Conservation (phyloP, 208 protist species). For the Leishmania tarentolae region DNA sequence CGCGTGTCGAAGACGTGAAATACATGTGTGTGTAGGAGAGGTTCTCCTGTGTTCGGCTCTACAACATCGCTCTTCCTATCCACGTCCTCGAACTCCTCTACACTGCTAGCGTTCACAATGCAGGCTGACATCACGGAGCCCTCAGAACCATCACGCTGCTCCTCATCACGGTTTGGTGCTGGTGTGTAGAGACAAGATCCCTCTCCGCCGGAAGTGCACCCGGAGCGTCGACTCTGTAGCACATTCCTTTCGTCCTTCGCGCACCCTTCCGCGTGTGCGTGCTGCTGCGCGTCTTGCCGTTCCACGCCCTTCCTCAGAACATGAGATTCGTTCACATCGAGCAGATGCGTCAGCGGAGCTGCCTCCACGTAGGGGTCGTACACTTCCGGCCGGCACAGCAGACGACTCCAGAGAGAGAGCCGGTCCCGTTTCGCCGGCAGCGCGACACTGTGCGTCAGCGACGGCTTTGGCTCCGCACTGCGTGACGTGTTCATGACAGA, state of each 20-base stretch:
- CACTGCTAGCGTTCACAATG: background rate
- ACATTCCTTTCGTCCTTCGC: background rate
- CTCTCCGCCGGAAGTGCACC: background rate
- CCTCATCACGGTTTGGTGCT: background rate
- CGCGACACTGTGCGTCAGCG: background rate
- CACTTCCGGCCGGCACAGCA: conserved; percentile 57
- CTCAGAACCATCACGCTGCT: background rate
- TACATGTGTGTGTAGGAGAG: background rate
- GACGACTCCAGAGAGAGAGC: conserved; percentile 39
- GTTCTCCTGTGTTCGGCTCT: background rate
- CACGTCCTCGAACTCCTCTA: background rate
- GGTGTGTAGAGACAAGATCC: background rate
- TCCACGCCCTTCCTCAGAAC: background rate
- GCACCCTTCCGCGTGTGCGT: too few relatives aligned
- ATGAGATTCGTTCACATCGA: conserved; percentile 4
- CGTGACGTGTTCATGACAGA: background rate
- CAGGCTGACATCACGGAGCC: background rate
- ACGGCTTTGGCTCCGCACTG: background rate
- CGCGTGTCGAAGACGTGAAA: conserved; percentile 13
- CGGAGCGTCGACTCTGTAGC: background rate
- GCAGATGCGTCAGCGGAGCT: conserved; percentile 20
- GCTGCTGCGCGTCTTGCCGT: background rate
- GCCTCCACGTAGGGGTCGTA: conserved; percentile 40
- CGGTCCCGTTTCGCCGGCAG: conserved; percentile 3
- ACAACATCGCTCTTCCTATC: background rate